Evolutionary conservation across 2,329 filamentous ascomycete species (phyloP), one percentile per base, ranked within the genome.

Genomic region (Phyllosticta ampelicida): DNA sequence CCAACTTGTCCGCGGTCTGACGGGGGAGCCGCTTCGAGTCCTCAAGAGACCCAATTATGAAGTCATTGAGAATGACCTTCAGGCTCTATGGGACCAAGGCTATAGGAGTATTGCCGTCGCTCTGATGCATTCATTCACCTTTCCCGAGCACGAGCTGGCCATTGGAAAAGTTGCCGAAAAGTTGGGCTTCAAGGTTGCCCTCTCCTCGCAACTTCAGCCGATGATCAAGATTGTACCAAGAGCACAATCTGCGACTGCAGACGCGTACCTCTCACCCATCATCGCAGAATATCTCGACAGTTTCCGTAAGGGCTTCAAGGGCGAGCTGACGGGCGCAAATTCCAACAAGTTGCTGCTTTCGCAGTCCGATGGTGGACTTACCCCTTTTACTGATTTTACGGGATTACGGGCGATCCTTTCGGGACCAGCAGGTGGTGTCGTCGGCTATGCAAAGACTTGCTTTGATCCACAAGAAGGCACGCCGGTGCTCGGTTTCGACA

Each of bases 401-500:
- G 91, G 91, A 0, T 74, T 96, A 4, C 85, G 86, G 65, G 90
- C 90, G 2, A 95, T 96, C 60, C 70, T 96, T 1, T 95, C 89
- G 0, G 91, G 91, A 0, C 91, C 91, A 1, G 91, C 91, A n/a
- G 91, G 90, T 29, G 91, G 91, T 44, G 91, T 96, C 0, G 90
- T 96, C 0, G 91, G 91, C 3, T 96, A 96, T 70, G 90, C 91
- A n/a, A 83, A 91, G 19, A 96, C 91, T 0, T 94, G 87, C 1
- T 96, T 92, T 69, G 91, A 96, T 63, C 80, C 86, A 0, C 77
- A 86, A 53, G 94, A 89, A 3, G 88, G 85, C 67, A 89, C 83
- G 0, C 90, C 90, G 0, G 87, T 96, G 4, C 96, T 96, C 65
- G 91, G 91, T 0, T 96, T 96, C 67, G 91, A 96, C 65, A 96